These are phyloP conservation scores for Climacium dendroides DNA, from an alignment of 225 moss, liverwort and hornwort species.

Conservation along the genomic window DNA sequence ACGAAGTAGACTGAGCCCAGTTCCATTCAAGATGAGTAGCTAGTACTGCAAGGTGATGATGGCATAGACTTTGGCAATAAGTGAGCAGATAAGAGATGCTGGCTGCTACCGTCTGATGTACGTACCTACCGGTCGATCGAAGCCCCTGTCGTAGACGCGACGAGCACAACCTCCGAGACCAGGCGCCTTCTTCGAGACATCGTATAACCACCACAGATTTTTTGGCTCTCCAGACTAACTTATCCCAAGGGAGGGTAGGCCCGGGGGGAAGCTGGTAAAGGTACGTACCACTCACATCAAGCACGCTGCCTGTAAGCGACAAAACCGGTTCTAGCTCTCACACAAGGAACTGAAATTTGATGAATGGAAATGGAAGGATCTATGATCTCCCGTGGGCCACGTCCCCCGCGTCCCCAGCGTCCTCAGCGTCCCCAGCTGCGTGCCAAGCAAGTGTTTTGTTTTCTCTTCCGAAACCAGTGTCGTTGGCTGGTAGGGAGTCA, in stretches of 20 bases:
- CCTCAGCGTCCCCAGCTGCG: not conserved
- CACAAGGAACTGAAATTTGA: not conserved
- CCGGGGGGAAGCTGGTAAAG: not conserved
- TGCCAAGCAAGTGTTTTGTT: not conserved
- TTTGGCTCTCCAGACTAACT: not conserved
- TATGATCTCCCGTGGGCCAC: not conserved
- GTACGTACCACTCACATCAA: not conserved
- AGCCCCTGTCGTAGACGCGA: conserved; percentile 8
- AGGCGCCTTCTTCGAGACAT: conserved; percentile 3
- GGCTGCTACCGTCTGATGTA: not conserved
- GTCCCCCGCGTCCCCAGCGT: not conserved
- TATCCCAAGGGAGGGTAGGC: not conserved
- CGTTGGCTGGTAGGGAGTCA: not conserved
- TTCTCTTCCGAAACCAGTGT: not conserved
- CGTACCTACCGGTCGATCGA: not conserved
- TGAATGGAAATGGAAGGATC: not conserved
- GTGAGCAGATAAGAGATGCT: conserved; percentile 34
- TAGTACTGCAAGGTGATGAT: conserved; percentile 19
- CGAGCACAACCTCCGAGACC: conserved; percentile 3
- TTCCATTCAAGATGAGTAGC: not conserved
- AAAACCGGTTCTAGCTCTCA: not conserved
- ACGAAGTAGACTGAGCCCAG: not conserved
- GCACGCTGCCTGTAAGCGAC: conserved; percentile 15
- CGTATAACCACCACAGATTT: conserved; percentile 13
- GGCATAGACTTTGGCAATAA: conserved; percentile 33